phyloP scores from a whole-genome alignment of 768 basidiomycete species.

The Pulveroboletus frians region DNA sequence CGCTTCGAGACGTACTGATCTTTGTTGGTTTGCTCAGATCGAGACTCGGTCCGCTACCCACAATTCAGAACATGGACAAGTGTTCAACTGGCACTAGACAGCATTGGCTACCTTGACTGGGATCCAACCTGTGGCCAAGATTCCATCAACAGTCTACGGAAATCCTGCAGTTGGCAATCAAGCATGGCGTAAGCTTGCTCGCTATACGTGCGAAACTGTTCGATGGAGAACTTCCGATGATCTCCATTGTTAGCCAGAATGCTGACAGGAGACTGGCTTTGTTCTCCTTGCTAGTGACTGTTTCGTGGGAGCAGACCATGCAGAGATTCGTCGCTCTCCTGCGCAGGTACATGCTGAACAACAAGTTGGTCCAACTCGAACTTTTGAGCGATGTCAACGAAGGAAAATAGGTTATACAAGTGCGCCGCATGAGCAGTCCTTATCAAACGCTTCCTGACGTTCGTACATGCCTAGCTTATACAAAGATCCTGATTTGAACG shows the following conservation, averaged over 20 bases:
- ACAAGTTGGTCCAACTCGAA: slow-evolving; percentile 86
- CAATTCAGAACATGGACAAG: slow-evolving; percentile 39
- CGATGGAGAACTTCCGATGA: background rate
- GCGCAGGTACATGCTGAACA: slow-evolving; percentile 84
- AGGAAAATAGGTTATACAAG: slow-evolving; percentile 80
- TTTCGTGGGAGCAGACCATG: slow-evolving; percentile 98
- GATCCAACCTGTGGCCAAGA: slow-evolving; percentile 94
- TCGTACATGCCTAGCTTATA: slow-evolving; percentile 65
- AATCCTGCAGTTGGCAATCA: slow-evolving; percentile 85
- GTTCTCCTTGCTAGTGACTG: slow-evolving; percentile 91
- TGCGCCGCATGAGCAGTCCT: slow-evolving; percentile 33
- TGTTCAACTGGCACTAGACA: slow-evolving; percentile 76
- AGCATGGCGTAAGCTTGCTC: slow-evolving; percentile 62
- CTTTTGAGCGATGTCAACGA: slow-evolving; percentile 89
- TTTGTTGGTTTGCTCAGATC: background rate
- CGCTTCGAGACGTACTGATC: no score
- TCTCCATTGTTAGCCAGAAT: background rate
- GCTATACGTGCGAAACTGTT: background rate
- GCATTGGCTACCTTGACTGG: slow-evolving; percentile 90
- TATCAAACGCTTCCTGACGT: background rate
- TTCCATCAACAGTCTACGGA: slow-evolving; percentile 91
- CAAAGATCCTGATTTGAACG: slow-evolving; percentile 92
- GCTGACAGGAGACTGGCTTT: slow-evolving; percentile 75
- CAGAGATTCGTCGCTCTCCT: slow-evolving; percentile 81
- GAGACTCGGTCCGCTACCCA: slow-evolving; percentile 29